These are phyloP conservation scores for Rhizopogon vinicolor DNA, from an alignment of 768 basidiomycete genomes.

Conservation along the genomic window DNA sequence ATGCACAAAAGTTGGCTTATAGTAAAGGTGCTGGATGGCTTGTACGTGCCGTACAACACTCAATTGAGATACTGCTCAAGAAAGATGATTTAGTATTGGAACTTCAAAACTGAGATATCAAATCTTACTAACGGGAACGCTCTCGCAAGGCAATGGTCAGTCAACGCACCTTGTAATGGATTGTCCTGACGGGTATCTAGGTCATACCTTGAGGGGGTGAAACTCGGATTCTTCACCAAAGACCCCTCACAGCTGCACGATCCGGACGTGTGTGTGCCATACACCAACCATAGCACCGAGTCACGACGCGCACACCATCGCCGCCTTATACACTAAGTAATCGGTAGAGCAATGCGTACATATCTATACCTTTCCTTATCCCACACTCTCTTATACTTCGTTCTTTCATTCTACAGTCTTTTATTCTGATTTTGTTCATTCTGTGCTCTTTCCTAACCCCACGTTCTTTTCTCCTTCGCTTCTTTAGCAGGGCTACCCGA, in stretches of 20 bases:
- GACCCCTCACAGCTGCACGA: constrained; percentile 53
- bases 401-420: too few species aligned
- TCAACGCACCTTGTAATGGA: background rate
- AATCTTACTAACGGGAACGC: constrained; percentile 36
- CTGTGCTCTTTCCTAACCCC: too few species aligned
- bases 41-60: constrained; percentile 32
- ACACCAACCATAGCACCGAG: constrained; percentile 14
- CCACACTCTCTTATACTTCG: too few species aligned
- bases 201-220: constrained; percentile 65
- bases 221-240: constrained; percentile 39
- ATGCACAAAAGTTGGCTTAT: constrained; percentile 69
- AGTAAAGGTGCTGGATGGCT: constrained; percentile 62
- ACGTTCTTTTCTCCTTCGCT: too few species aligned
- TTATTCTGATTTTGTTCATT: too few species aligned
- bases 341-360: too few species aligned
- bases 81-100: constrained; percentile 49
- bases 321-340: too few species aligned
- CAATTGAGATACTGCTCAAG: background rate
- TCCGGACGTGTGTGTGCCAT: constrained; percentile 53
- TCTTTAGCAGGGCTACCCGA: too few species aligned
- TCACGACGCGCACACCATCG: constrained; percentile 2
- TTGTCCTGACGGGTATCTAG: constrained; percentile 28
- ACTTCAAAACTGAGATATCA: constrained; percentile 67
- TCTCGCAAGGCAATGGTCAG: constrained; percentile 63
- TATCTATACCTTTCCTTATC: too few species aligned